Evolutionary conservation across 495 filamentous ascomycete genomes (phyloP).

Genomic region (Penicillium soppii): DNA sequence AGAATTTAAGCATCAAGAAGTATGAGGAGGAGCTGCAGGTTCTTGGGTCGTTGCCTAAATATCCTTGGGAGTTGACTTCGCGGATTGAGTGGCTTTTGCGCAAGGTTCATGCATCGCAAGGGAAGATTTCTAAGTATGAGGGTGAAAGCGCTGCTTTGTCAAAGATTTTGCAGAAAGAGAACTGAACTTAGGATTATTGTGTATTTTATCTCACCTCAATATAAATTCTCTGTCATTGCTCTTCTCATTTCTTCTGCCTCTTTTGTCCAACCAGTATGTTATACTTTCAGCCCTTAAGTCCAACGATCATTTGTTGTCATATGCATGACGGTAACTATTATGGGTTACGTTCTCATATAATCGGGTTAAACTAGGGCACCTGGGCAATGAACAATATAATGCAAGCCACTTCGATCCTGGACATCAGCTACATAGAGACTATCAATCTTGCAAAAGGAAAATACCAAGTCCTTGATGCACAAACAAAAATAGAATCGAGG

Average conservation of each 20-base stretch:
- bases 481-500: too few species aligned
- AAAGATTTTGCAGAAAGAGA: conserved; percentile 45
- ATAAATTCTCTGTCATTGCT: background rate
- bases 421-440: too few species aligned
- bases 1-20: conserved; percentile 74
- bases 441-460: too few species aligned
- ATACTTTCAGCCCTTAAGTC: too few species aligned
- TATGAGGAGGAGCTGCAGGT: conserved; percentile 74
- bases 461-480: too few species aligned
- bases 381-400: too few species aligned
- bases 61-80: conserved; percentile 58
- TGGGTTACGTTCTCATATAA: too few species aligned
- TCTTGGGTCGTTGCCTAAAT: conserved; percentile 59
- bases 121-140: conserved; percentile 74
- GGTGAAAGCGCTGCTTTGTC: conserved; percentile 67
- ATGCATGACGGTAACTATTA: too few species aligned
- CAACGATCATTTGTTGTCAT: too few species aligned
- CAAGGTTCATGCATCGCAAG: conserved; percentile 71
- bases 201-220: background rate
- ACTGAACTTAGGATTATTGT: conserved; percentile 11
- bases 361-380: too few species aligned
- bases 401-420: too few species aligned
- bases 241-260: background rate
- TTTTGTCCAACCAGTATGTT: too few species aligned
- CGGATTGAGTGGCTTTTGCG: conserved; percentile 68